Conservation (phyloP, 1,284 basidiomycete species). For the Puccinia coronata region DNA sequence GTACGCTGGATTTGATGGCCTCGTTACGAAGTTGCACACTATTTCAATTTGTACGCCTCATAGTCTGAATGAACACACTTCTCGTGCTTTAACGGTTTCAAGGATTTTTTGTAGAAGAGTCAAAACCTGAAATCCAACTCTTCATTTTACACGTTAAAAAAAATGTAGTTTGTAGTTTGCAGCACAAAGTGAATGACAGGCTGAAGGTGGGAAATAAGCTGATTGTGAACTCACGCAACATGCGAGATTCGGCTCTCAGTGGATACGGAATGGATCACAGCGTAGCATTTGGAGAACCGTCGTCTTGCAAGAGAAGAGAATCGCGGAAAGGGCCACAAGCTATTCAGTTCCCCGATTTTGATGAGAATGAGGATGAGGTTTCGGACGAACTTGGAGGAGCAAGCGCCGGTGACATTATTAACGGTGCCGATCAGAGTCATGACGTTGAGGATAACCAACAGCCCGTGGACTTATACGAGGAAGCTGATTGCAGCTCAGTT, state of each 20-base stretch:
- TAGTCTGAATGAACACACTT: neutral
- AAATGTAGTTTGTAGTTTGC: conserved; percentile 40
- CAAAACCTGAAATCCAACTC: no score
- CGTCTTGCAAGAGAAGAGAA: neutral
- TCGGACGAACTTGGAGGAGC: no score
- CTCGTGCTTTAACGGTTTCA: no score
- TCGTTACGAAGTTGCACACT: conserved; percentile 19
- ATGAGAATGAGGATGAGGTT: neutral
- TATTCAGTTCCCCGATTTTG: conserved; percentile 6
- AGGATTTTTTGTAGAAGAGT: no score
- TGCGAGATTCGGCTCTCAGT: neutral
- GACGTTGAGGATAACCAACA: no score
- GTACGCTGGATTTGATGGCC: conserved; percentile 20
- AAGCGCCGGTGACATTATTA: neutral
- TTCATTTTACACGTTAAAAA: neutral
- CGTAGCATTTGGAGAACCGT: neutral
- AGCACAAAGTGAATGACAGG: conserved; percentile 46
- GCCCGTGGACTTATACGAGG: no score
- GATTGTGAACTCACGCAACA: neutral
- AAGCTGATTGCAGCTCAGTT: no score
- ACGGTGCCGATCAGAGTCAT: neutral
- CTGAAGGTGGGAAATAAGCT: conserved; percentile 11
- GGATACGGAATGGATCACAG: conserved; percentile 3
- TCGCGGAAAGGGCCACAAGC: neutral
- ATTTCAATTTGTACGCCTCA: conserved; percentile 41